Conservation (phyloP, 1,284 basidiomycete species). For the Vanrija humicola region DNA sequence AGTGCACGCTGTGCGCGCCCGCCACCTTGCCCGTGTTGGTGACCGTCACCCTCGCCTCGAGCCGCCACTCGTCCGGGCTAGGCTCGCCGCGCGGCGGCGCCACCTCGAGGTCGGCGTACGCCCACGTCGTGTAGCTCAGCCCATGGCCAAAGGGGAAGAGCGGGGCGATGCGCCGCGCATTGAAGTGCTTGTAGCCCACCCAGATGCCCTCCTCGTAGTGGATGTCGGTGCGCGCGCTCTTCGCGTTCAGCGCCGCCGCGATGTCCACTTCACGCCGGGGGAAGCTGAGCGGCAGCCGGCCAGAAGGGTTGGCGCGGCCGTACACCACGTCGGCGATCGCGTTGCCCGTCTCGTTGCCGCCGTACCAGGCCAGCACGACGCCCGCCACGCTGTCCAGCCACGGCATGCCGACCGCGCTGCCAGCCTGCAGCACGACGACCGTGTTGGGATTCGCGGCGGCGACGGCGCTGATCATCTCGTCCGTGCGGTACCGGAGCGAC, state of each 20-base stretch:
- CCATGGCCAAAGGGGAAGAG: constrained; percentile 72
- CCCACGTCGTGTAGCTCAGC: constrained; percentile 71
- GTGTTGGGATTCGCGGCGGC: constrained; percentile 62
- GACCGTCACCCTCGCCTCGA: constrained; percentile 27
- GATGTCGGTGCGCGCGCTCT: constrained; percentile 57
- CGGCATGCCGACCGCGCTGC: constrained; percentile 63
- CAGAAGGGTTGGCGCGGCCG: constrained; percentile 69
- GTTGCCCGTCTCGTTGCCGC: constrained; percentile 71
- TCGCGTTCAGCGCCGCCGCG: constrained; percentile 64
- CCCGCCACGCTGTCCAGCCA: constrained; percentile 63
- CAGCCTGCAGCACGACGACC: constrained; percentile 68
- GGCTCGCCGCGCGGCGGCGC: constrained; percentile 20
- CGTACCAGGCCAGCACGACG: constrained; percentile 69
- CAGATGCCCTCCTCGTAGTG: constrained; percentile 49
- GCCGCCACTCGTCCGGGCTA: constrained; percentile 17
- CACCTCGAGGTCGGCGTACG: constrained; percentile 33
- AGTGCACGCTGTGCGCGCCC: constrained; percentile 31
- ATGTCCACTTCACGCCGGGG: constrained; percentile 61
- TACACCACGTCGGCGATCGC: constrained; percentile 72
- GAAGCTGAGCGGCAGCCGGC: constrained; percentile 68
- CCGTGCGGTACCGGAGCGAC: constrained; percentile 51
- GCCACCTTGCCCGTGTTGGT: constrained; percentile 33
- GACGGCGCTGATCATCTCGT: constrained; percentile 64
- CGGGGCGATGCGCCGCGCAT: constrained; percentile 57
- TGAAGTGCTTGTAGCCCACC: constrained; percentile 69